Conservation (phyloP, 805 yeast genomes). For the Candida hispaniensis region DNA sequence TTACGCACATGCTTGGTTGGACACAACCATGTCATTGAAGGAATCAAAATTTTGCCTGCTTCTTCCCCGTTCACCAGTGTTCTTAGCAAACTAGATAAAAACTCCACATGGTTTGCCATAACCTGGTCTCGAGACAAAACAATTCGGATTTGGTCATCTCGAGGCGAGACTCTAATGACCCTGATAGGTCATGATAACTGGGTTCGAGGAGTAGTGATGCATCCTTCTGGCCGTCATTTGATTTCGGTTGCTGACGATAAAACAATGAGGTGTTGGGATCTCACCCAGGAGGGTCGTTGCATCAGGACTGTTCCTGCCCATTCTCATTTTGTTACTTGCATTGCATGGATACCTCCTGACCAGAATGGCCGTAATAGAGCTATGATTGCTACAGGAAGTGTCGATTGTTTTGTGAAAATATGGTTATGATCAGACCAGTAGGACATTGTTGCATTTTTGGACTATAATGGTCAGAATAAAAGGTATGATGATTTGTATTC, state of each 20-base stretch:
- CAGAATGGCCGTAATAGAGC: slow-evolving; percentile 45
- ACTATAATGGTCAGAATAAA: no score
- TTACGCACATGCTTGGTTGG: slow-evolving; percentile 60
- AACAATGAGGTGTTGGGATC: slow-evolving; percentile 68
- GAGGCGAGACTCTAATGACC: slow-evolving; percentile 48
- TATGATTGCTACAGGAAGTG: slow-evolving; percentile 51
- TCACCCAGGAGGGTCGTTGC: slow-evolving; percentile 36
- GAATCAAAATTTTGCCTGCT: slow-evolving; percentile 53
- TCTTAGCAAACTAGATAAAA: slow-evolving; percentile 25
- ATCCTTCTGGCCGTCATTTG: slow-evolving; percentile 64
- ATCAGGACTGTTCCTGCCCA: slow-evolving; percentile 48
- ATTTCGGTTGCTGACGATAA: slow-evolving; percentile 74
- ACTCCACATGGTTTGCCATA: slow-evolving; percentile 46
- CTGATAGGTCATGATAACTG: slow-evolving; percentile 75
- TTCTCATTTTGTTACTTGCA: slow-evolving; percentile 62
- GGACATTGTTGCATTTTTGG: neutral
- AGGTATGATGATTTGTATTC: no score
- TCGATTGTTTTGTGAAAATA: slow-evolving; percentile 44
- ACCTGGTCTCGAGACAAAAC: slow-evolving; percentile 73
- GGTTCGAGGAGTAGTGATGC: slow-evolving; percentile 61
- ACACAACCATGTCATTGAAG: slow-evolving; percentile 76
- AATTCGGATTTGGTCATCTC: slow-evolving; percentile 63
- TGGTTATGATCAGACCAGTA: slow-evolving; percentile 36
- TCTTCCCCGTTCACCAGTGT: slow-evolving; percentile 32
- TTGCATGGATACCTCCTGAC: slow-evolving; percentile 32